Percentiles rank a stretch among this genome's conserved stretches.
Evolutionary conservation across 2,329 filamentous ascomycete species (phyloP).

Genomic region (Aspergillus aculeatinus): DNA sequence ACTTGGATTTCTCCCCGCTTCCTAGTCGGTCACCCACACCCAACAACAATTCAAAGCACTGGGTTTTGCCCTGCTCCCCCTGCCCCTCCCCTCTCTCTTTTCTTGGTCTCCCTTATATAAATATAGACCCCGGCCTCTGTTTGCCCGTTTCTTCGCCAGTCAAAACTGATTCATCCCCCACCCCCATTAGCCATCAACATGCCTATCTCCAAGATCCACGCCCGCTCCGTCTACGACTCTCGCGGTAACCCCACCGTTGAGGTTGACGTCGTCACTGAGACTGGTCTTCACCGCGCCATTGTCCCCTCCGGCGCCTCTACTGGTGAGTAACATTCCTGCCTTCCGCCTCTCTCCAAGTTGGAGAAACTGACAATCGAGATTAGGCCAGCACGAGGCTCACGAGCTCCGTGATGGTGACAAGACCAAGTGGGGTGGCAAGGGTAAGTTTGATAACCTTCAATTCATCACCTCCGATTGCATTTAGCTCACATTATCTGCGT

Average conservation of each 20-base stretch:
- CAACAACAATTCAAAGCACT: constrained; percentile 19
- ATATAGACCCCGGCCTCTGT: constrained; percentile 20
- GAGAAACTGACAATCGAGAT: constrained; percentile 27
- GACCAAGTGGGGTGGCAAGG: constrained; percentile 81
- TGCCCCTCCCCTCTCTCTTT: background rate
- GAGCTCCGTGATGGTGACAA: constrained; percentile 91
- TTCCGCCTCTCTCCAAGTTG: background rate
- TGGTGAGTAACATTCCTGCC: constrained; percentile 56
- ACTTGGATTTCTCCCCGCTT: constrained; percentile 26
- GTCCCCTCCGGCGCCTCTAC: constrained; percentile 96
- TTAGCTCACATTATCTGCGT: constrained; percentile 6
- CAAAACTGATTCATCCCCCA: constrained; percentile 23
- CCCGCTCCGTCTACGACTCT: constrained; percentile 97
- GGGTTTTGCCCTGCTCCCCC: constrained; percentile 10
- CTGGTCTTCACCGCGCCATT: constrained; percentile 93
- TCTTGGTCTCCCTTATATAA: constrained; percentile 18
- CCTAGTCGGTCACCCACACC: constrained; percentile 33
- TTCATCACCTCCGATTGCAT: background rate
- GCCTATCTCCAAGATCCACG: constrained; percentile 87
- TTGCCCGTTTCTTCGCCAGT: constrained; percentile 20
- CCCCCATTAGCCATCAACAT: constrained; percentile 57
- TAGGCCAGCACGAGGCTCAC: constrained; percentile 85
- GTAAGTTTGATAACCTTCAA: constrained; percentile 43
- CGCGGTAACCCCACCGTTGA: constrained; percentile 97
- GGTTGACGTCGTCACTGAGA: constrained; percentile 95